Evolutionary conservation across 2,329 filamentous ascomycete genomes (phyloP), one percentile per base, ranked within the genome.

Genomic region (Fusarium annulatum): DNA sequence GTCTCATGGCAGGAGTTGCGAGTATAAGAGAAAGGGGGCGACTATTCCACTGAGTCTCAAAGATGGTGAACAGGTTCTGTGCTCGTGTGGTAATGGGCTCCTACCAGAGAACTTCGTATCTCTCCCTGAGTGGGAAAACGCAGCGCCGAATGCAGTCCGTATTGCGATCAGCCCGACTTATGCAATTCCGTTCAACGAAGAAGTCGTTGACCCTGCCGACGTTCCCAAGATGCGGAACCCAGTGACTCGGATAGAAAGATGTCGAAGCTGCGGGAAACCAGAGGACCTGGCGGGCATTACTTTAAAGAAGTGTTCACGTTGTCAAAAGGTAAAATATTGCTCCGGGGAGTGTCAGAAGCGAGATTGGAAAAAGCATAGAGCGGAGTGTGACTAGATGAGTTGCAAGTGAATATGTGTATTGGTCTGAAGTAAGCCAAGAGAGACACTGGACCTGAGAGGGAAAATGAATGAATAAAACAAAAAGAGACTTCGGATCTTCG

Each of bases 111-210:
- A 77, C 49, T 89, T 82, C 60, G 71, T 84, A 43, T 63, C 76
- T 7, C 55, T 87, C 11, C 85, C 86, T 0, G 81, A 83, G 23
- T 86, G 86, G 82, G 82, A 86, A 1, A 80, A 76, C 14, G 83
- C 82, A 16, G 80, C 81, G 2, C 77, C 81, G 61, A 80, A 85
- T 55, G 84, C 86, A 34, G 88, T 90, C 34, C 85, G 90, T 10
- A 81, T 89, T 10, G 88, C 88, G 9, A 88, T 92, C 72, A 91
- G 89, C 62, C 88, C 88, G 0, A 80, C 82, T 0, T 92, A 85
- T 75, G 80, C 86, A 14, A 81, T 82, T 28, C 82, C 82, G 0
- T 81, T 83, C 15, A 82, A 85, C 3, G 86, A 88, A 73, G 78
- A 84, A 30, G 72, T 84, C 26, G 69, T 84, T 1, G 81, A 84